These are phyloP conservation scores for Pythium dissotocum DNA, from an alignment of 352 stramenopile species.

Conservation along the genomic window DNA sequence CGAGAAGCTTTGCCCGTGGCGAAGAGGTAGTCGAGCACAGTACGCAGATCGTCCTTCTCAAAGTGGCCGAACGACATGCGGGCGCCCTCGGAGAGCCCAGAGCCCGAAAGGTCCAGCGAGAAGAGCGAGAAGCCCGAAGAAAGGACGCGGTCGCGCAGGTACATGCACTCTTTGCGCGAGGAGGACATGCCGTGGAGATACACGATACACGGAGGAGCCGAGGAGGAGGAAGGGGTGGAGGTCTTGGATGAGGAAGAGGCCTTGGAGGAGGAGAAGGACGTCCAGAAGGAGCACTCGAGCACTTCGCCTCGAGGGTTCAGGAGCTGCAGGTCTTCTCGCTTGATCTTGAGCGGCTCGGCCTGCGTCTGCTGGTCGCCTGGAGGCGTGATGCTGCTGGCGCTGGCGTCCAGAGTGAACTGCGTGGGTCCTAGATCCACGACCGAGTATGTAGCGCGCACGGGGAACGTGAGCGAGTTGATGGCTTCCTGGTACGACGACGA, in stretches of 20 bases:
- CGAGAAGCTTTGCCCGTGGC: slow-evolving; percentile 49
- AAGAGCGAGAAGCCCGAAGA: slow-evolving; percentile 68
- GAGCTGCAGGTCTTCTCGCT: slow-evolving; percentile 66
- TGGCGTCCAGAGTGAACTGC: slow-evolving; percentile 20
- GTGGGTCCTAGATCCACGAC: slow-evolving; percentile 49
- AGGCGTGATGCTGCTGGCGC: background rate
- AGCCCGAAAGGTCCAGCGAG: slow-evolving; percentile 70
- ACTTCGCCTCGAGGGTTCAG: slow-evolving; percentile 45
- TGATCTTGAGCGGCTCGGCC: slow-evolving; percentile 10
- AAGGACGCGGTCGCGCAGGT: slow-evolving; percentile 57
- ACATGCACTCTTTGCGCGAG: slow-evolving; percentile 74
- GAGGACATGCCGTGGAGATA: slow-evolving; percentile 83
- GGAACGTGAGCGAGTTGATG: slow-evolving; percentile 67
- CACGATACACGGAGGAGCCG: slow-evolving; percentile 51
- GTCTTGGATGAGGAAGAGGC: background rate
- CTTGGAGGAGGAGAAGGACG: background rate
- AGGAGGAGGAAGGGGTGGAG: background rate
- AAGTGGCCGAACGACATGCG: slow-evolving; percentile 71
- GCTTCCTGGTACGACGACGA: slow-evolving; percentile 70
- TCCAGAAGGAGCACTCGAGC: slow-evolving; percentile 79
- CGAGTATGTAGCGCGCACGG: slow-evolving; percentile 62
- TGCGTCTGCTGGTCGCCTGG: background rate
- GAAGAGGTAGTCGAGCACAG: slow-evolving; percentile 66
- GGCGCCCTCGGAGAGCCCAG: slow-evolving; percentile 63
- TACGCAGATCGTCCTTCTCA: slow-evolving; percentile 63